phyloP scores from a whole-genome alignment of 192 early-diverging fungal species.

The Coemansia sp. region DNA sequence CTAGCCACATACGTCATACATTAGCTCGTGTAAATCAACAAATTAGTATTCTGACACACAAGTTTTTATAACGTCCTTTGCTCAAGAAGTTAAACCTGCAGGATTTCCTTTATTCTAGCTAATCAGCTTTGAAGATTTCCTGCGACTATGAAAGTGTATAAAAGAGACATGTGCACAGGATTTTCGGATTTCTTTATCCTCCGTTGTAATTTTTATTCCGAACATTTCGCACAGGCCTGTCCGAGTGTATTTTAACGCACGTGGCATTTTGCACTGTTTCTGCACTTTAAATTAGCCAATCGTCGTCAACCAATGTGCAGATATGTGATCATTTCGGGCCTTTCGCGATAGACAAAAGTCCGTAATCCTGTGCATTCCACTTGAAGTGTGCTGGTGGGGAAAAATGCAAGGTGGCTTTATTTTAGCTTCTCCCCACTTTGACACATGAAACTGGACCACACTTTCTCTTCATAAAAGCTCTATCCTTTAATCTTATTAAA shows the following conservation, averaged over 20 bases:
- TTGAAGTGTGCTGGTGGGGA: too few relatives aligned
- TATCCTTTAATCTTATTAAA: not conserved
- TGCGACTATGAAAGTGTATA: not conserved
- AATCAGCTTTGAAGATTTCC: not conserved
- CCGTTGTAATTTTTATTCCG: too few relatives aligned
- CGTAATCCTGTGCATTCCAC: too few relatives aligned
- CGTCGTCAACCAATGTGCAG: not conserved
- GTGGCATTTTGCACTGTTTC: not conserved
- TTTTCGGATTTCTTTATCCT: not conserved
- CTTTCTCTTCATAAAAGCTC: not conserved
- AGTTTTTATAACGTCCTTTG: not conserved
- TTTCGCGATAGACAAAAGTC: too few relatives aligned
- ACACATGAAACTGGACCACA: not conserved
- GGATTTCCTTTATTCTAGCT: not conserved
- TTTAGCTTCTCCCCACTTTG: not conserved
- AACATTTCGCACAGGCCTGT: too few relatives aligned
- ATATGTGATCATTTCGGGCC: not conserved
- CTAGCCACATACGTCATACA: too few relatives aligned
- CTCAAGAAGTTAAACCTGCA: not conserved
- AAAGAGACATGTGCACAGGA: not conserved
- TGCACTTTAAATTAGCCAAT: not conserved
- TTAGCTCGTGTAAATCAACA: too few relatives aligned
- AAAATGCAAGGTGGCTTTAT: not conserved
- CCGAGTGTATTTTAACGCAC: not conserved
- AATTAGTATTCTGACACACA: too few relatives aligned